Base-by-base conservation (phyloP, 2,329 filamentous ascomycete species). In the Mycocentrospora acerina region DNA sequence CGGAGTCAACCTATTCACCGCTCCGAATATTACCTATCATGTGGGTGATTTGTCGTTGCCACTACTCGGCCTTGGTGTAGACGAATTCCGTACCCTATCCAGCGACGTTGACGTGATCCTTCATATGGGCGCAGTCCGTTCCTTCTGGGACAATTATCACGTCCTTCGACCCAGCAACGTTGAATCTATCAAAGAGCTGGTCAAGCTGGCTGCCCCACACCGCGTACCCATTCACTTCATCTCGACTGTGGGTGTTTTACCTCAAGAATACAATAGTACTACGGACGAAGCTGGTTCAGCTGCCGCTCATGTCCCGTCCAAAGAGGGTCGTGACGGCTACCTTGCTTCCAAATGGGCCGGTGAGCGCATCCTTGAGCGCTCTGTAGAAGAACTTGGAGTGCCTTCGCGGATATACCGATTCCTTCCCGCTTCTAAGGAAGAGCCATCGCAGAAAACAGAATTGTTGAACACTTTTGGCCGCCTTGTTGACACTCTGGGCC, bases 311-410 rank as follows among this genome's bases (percentile, higher is more conserved):
- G n/a, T n/a, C n/a, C n/a, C n/a, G n/a, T n/a, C n/a, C n/a, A n/a
- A n/a, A n/a, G n/a, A n/a, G n/a, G n/a, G n/a, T n/a, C n/a, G n/a
- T n/a, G n/a, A 65, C 15, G 70, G 69, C 2, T 73, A 72, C 35
- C 40, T 53, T 3, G 62, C 65, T 1, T 44, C 56, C 4, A 71
- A 71, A 39, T 72, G 71, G 71, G 67, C 60, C 1, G 52, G 52
- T 19, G 71, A 73, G 44, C 38, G 48, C 5, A 46, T 63, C 18
- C 57, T 73, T 2, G 68, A 71, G 40, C 15, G 24, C 18, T 24
- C 37, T 10, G 14, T 26, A 16, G n/a, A 11, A 11, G 11, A 32
- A 10, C 19, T 40, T 12, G 30, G 22, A 12, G 12, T 42, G 4
- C 39, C 39, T 8, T 12, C 11, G 16, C 19, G 14, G 13, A 32